A percentile compares a stretch with the other conserved stretches of the same genome.
phyloP scores from a whole-genome alignment of 805 yeast species.

The Yamadazyma nakazawae region DNA sequence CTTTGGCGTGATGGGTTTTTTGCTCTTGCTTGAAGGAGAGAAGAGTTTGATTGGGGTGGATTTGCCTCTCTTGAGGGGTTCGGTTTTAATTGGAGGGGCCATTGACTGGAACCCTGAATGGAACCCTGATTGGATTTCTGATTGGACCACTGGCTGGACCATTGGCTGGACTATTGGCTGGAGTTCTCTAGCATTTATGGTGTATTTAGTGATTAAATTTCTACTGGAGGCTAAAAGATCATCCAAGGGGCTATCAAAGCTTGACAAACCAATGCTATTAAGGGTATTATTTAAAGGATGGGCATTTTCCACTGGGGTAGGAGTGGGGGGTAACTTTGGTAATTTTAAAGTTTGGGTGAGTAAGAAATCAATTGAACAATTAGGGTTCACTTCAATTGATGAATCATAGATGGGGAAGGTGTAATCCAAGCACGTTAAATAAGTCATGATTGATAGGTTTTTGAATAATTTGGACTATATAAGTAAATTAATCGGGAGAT shows the following conservation, averaged over 20 bases:
- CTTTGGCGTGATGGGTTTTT: slow-evolving; percentile 25
- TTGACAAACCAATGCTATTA: neutral
- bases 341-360: slow-evolving; percentile 18
- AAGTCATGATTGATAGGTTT: neutral
- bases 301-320: neutral
- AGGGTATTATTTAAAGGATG: slow-evolving; percentile 6
- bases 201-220: neutral
- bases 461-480: neutral
- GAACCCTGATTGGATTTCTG: no score
- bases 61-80: no score
- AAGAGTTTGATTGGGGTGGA: slow-evolving; percentile 9
- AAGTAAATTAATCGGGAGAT: neutral
- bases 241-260: slow-evolving; percentile 2
- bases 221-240: slow-evolving; percentile 3
- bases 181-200: neutral
- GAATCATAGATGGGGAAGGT: slow-evolving; percentile 14
- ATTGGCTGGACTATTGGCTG: no score
- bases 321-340: slow-evolving; percentile 11
- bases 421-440: slow-evolving; percentile 13
- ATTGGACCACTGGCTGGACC: no score
- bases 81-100: neutral
- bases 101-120: neutral
- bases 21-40: slow-evolving; percentile 25
- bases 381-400: slow-evolving; percentile 8
- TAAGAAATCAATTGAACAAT: slow-evolving; percentile 16